A percentile compares a stretch with the other conserved stretches of the same genome.
These are phyloP conservation scores for Allium sativum DNA, from an alignment of 106 monocot genomes.

Conservation along the genomic window DNA sequence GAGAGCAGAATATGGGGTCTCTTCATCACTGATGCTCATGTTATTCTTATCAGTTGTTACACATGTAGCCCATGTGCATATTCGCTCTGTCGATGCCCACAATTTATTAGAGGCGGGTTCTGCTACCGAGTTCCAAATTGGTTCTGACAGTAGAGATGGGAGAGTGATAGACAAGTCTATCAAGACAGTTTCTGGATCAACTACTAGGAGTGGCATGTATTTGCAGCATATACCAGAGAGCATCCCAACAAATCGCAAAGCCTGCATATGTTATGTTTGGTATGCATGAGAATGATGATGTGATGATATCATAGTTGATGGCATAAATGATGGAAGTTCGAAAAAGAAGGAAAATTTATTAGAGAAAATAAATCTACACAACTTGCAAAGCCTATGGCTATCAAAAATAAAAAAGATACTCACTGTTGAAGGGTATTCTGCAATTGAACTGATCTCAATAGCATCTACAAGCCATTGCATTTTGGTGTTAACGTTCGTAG, in stretches of 20 bases:
- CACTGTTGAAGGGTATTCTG: conserved; percentile 66
- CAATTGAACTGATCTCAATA: conserved; percentile 60
- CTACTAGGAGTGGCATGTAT: conserved; percentile 66
- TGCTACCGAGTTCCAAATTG: conserved; percentile 32
- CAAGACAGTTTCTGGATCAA: conserved; percentile 48
- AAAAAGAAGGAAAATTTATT: too few relatives aligned
- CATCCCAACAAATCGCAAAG: conserved; percentile 60
- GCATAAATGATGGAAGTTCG: too few relatives aligned
- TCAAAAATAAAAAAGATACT: conserved; percentile 9
- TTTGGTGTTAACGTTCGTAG: conserved; percentile 27
- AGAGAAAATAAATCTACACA: too few relatives aligned
- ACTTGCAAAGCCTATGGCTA: too few relatives aligned
- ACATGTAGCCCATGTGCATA: conserved; percentile 34
- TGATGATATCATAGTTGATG: too few relatives aligned
- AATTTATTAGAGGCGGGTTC: conserved; percentile 36
- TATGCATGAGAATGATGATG: background rate
- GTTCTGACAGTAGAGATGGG: conserved; percentile 46
- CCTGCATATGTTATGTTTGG: conserved; percentile 20
- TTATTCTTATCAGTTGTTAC: background rate
- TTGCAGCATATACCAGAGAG: conserved; percentile 56
- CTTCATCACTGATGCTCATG: conserved; percentile 19
- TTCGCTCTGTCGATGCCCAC: conserved; percentile 43
- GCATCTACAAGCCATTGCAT: conserved; percentile 88
- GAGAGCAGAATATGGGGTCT: conserved; percentile 23
- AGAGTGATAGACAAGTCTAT: conserved; percentile 73